phyloP scores from a whole-genome alignment of 2,329 filamentous ascomycete species.

The Diaporthe citri region DNA sequence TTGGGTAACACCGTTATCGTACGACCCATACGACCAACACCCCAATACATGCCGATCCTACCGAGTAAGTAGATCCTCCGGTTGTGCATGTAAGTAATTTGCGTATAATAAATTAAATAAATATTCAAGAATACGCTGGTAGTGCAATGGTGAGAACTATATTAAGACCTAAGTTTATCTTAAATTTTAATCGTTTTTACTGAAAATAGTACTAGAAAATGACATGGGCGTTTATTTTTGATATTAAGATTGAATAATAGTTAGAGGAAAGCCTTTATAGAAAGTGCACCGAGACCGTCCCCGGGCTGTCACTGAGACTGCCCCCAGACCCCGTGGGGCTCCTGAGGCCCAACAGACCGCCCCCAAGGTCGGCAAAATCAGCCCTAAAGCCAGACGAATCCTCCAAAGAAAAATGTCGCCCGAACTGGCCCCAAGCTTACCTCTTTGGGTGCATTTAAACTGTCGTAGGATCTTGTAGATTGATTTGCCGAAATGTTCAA shows the following conservation, averaged over 20 bases:
- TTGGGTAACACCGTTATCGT: background rate
- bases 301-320: background rate
- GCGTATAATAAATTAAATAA: too few relatives aligned
- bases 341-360: too few relatives aligned
- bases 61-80: background rate
- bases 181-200: too few relatives aligned
- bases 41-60: background rate
- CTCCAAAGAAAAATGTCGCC: background rate
- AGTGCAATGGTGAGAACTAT: too few relatives aligned
- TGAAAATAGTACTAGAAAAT: too few relatives aligned
- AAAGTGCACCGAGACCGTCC: too few relatives aligned
- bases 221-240: too few relatives aligned
- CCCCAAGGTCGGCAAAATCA: background rate
- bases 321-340: background rate
- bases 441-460: background rate
- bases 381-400: background rate
- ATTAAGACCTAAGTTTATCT: too few relatives aligned
- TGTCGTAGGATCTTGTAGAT: background rate
- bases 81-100: too few relatives aligned
- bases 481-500: background rate
- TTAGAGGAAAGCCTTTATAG: too few relatives aligned
- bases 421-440: background rate
- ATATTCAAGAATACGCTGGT: too few relatives aligned
- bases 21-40: background rate
- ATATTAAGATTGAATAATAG: too few relatives aligned